These are phyloP conservation scores for Cylindrotheca fusiformis DNA, from an alignment of 108 stramenopile genomes.

Conservation along the genomic window DNA sequence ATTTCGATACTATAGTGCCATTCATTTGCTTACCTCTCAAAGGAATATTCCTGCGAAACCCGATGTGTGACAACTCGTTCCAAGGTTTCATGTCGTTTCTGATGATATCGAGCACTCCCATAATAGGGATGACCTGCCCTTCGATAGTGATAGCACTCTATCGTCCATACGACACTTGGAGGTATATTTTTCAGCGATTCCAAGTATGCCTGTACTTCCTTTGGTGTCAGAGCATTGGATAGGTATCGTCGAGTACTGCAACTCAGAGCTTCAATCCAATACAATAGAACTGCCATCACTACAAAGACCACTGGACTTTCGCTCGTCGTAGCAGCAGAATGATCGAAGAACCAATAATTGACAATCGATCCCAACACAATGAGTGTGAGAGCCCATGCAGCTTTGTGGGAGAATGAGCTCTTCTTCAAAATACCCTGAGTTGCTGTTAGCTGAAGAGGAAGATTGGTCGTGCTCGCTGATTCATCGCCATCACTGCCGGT, in stretches of 20 bases:
- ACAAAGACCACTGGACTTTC: neutral
- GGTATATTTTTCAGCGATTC: neutral
- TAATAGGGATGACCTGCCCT: neutral
- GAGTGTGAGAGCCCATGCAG: neutral
- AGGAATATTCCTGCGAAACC: neutral
- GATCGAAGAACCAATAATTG: neutral
- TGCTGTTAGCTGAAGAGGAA: too few relatives aligned
- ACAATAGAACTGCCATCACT: neutral
- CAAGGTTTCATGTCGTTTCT: too few relatives aligned
- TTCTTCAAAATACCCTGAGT: too few relatives aligned
- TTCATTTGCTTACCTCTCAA: neutral
- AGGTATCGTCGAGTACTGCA: neutral
- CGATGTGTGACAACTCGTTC: slow-evolving; percentile 11
- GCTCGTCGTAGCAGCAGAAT: neutral
- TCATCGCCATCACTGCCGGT: too few relatives aligned
- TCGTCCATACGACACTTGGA: neutral
- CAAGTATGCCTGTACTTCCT: neutral
- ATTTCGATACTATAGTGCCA: too few relatives aligned
- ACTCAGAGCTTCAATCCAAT: neutral
- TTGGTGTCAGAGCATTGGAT: neutral
- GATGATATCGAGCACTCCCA: too few relatives aligned
- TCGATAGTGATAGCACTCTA: neutral
- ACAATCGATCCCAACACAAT: neutral
- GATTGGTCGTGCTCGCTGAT: too few relatives aligned
- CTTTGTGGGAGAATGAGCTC: neutral